Evolutionary conservation across 176 grass and related monocot genomes (phyloP), one percentile per base, ranked within the genome.

Genomic region (Avena sativa): DNA sequence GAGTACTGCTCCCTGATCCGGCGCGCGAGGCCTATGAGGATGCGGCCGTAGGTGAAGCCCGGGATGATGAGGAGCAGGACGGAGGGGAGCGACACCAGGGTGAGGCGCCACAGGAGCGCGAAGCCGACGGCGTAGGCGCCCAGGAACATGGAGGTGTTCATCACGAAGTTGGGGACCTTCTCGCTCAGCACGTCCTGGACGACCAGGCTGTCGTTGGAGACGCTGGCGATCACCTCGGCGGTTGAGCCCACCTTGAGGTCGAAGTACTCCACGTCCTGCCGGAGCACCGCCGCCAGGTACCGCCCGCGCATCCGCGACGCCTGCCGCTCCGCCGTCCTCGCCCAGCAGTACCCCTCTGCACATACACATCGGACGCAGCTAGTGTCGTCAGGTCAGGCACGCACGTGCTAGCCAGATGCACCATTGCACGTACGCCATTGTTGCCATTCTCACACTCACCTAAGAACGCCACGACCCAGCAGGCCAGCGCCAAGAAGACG

Each of bases 181-280:
- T 98, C 96, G 57, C 93, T 87, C 26, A 98, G 90, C 72, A 86
- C 90, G 89, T 98, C 96, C 85, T 98, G 96, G 70, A 98, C 88
- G 6, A 91, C 85, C 2, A 98, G 96, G 69, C 93, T 98, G 83
- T 98, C 96, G 87, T 90, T 95, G 76, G 96, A 98, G 52, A 98
- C 96, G 87, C 96, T 92, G 56, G 96, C 89, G 83, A 98, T 89
- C 88, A 98, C 96, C 79, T 98, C 96, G 32, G 90, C 89, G 10
- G 93, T 92, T 0, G 96, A 92, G 0, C 88, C 96, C 0, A 79
- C 91, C 77, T 92, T 95, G 48, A 98, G 90, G 85, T 98, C 96
- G 71, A 98, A 98, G 88, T 95, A 98, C 96, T 94, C 96, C 48
- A 96, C 90, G 84, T 98, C 96, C 79, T 98, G 96, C 83, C 96